phyloP scores from a whole-genome alignment of 2,329 filamentous ascomycete genomes.

The Talaromyces sp. region DNA sequence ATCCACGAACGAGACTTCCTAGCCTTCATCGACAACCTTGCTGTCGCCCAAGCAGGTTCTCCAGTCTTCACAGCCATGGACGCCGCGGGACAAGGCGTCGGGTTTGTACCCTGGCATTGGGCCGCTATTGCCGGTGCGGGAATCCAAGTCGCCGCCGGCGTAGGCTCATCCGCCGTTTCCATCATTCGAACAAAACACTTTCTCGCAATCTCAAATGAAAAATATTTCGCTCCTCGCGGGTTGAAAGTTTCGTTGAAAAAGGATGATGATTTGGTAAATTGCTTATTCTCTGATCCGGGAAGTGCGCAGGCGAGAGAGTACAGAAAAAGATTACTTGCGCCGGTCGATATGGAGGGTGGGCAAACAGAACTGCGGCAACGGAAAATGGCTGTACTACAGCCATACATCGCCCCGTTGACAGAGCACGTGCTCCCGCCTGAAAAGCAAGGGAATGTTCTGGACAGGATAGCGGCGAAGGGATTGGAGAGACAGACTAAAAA shows the following conservation, averaged over 20 bases:
- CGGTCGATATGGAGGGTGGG: not conserved
- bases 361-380: slow-evolving; percentile 5
- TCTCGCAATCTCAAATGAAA: not conserved
- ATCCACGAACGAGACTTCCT: slow-evolving; percentile 17
- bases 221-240: slow-evolving; percentile 6
- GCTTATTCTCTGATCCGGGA: not conserved
- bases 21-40: slow-evolving; percentile 20
- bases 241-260: slow-evolving; percentile 12
- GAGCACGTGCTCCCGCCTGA: not conserved
- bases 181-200: slow-evolving; percentile 11
- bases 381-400: slow-evolving; percentile 8
- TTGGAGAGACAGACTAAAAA: slow-evolving; percentile 1
- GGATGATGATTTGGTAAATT: slow-evolving; percentile 8
- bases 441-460: slow-evolving; percentile 9
- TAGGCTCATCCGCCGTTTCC: slow-evolving; percentile 5
- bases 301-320: not conserved
- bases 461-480: slow-evolving; percentile 5
- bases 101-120: slow-evolving; percentile 19
- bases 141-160: slow-evolving; percentile 8
- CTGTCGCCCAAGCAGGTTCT: slow-evolving; percentile 16
- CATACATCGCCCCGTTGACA: slow-evolving; percentile 6
- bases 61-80: slow-evolving; percentile 16
- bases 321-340: not conserved
- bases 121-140: slow-evolving; percentile 6
- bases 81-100: slow-evolving; percentile 14